Base-by-base conservation (phyloP, 139 green algal species). In the Chlorella sp. region DNA sequence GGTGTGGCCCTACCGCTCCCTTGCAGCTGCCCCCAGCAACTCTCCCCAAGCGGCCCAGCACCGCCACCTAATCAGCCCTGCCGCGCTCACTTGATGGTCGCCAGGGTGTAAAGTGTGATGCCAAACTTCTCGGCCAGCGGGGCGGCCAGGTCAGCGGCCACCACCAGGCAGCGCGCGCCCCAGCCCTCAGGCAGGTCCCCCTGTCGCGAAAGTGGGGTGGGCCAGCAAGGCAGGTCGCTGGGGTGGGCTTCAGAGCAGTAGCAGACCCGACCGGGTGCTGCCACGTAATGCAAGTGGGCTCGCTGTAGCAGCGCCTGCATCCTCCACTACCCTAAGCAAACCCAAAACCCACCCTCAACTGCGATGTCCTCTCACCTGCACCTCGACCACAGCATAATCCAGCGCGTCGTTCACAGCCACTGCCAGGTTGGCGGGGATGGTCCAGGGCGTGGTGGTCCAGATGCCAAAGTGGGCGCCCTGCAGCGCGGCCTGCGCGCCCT, bases 391-490 rank as follows among this genome's bases (percentile, higher is more conserved):
- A 13, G 88, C 86, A 90, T 99, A 99, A 51, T 97, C 84, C 80
- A 99, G 92, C 69, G 94, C 77, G 26, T 82, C 93, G 86, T 99
- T 99, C 43, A 99, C 92, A 1, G 95, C 97, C 72, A 99, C 96
- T 24, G 97, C 97, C 78, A 96, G 88, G 91, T 99, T 99, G 82
- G 95, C 97, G 26, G 97, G 97, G 60, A 99, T 97, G 38, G 97
- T 99, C 97, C 97, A 99, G 46, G 97, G 96, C 3, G 97, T 99
- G 58, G 97, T 99, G 22, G 97, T 99, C 97, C 97, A 99, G 46
- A 99, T 94, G n/a, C 95, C 96, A 72, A 99, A 81, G 26, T 77
- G 43, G 41, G 90, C 86, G 24, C 87, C 88, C 58, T 73, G 48
- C 79, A 92, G 81, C 20, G 68, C 76, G 22, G 76, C 70, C 22